Evolutionary conservation across 306 rosid species (phyloP).

Genomic region (Dalbergia cultrata): DNA sequence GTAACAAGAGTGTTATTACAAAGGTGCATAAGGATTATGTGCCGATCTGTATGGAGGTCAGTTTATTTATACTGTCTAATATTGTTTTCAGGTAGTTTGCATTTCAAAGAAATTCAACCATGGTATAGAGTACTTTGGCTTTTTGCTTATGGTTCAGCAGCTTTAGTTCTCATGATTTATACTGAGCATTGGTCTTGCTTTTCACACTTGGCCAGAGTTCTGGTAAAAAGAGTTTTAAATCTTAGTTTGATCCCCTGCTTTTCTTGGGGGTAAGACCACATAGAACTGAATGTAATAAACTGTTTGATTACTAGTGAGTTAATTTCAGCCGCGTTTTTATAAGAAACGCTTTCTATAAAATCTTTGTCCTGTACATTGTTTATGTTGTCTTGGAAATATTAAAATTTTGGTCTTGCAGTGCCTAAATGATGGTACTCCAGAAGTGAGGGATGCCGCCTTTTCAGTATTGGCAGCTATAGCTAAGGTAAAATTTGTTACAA

Average conservation of each 20-base stretch:
- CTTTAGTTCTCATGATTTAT: neutral
- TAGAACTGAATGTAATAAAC: conserved; percentile 6
- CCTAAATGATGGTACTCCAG: conserved; percentile 95
- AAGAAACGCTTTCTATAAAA: neutral
- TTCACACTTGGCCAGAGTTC: neutral
- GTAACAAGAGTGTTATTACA: conserved; percentile 75
- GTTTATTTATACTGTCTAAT: conserved; percentile 43
- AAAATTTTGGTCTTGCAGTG: conserved; percentile 63
- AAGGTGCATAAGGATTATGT: conserved; percentile 97
- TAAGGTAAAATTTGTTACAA: conserved; percentile 65
- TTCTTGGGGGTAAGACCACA: neutral
- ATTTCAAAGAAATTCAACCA: neutral
- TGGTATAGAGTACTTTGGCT: neutral
- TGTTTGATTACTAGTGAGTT: conserved; percentile 31
- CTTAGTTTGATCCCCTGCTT: neutral
- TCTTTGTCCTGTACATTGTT: neutral
- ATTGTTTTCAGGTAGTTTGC: conserved; percentile 7
- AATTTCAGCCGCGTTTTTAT: conserved; percentile 8
- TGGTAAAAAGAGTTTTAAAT: neutral
- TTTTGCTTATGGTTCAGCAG: conserved; percentile 30
- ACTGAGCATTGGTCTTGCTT: neutral
- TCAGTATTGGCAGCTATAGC: conserved; percentile 91
- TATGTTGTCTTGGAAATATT: conserved; percentile 4
- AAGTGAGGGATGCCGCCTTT: conserved; percentile 98
- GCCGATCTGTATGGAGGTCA: conserved; percentile 98